Evolutionary conservation across 306 rosid genomes (phyloP).

Genomic region (Quercus rubra): DNA sequence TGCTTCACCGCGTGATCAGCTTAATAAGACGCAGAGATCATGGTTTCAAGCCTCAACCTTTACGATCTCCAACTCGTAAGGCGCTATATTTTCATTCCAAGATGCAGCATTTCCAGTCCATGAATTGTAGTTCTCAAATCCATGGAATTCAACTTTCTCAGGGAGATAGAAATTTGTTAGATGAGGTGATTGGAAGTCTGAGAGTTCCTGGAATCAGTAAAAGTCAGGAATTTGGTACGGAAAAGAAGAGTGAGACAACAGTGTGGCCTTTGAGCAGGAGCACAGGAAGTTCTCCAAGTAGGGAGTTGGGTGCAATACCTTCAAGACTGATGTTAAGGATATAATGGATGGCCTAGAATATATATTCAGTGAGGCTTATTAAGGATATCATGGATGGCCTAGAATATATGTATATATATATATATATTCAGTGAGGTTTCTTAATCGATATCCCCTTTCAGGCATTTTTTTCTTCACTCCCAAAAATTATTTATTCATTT

Average conservation of each 20-base stretch:
- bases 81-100: constrained; percentile 54
- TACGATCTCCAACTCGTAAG: constrained; percentile 55
- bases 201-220: constrained; percentile 52
- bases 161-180: constrained; percentile 55
- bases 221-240: constrained; percentile 50
- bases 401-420: not conserved
- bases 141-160: constrained; percentile 36
- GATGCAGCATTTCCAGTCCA: constrained; percentile 43
- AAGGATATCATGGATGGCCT: constrained; percentile 70
- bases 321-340: constrained; percentile 37
- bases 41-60: constrained; percentile 41
- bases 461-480: not conserved
- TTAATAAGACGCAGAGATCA: constrained; percentile 55
- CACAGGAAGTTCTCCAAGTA: constrained; percentile 55
- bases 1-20: constrained; percentile 64
- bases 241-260: constrained; percentile 28
- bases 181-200: constrained; percentile 48
- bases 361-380: not conserved
- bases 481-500: constrained; percentile 7
- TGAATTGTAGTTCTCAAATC: constrained; percentile 21
- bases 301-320: constrained; percentile 25
- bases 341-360: constrained; percentile 53
- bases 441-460: not conserved
- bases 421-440: not conserved
- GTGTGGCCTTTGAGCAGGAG: constrained; percentile 45